A percentile compares a stretch with the other conserved stretches of the same genome.
These are phyloP conservation scores for Suillus brevipes DNA, from an alignment of 768 basidiomycete genomes.

Conservation along the genomic window DNA sequence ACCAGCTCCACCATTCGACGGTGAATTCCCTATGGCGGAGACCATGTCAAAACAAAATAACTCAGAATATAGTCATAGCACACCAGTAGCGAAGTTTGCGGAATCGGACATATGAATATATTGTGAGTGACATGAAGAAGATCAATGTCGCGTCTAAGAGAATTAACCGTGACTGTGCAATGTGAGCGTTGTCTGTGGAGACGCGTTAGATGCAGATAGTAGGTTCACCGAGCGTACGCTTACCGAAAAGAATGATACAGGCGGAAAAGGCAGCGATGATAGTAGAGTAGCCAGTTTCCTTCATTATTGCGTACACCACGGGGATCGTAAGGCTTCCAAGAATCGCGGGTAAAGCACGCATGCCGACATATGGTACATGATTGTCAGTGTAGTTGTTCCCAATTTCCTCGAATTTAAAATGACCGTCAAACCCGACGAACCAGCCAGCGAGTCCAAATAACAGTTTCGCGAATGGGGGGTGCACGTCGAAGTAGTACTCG, in stretches of 20 bases:
- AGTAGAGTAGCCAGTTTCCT: slow-evolving; percentile 95
- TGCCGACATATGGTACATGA: slow-evolving; percentile 91
- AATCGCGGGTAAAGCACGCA: slow-evolving; percentile 90
- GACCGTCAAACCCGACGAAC: slow-evolving; percentile 95
- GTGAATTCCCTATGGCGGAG: slow-evolving; percentile 70
- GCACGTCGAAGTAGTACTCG: slow-evolving; percentile 99
- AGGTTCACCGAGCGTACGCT: slow-evolving; percentile 27
- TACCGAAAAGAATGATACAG: slow-evolving; percentile 82
- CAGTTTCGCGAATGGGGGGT: slow-evolving; percentile 96
- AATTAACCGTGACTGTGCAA: slow-evolving; percentile 95
- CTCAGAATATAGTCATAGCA: slow-evolving; percentile 23
- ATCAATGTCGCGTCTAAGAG: slow-evolving; percentile 92
- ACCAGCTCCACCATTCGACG: slow-evolving; percentile 93
- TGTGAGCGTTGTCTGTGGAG: slow-evolving; percentile 85
- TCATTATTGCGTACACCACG: slow-evolving; percentile 94
- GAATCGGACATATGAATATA: slow-evolving; percentile 93
- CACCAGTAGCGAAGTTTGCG: slow-evolving; percentile 89
- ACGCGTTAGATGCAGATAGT: slow-evolving; percentile 9
- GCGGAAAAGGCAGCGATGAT: slow-evolving; percentile 91
- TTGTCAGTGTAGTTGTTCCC: slow-evolving; percentile 87
- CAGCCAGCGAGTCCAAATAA: slow-evolving; percentile 92
- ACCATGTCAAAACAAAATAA: slow-evolving; percentile 9
- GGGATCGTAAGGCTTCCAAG: slow-evolving; percentile 89
- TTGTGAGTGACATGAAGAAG: slow-evolving; percentile 93
- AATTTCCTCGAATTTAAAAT: slow-evolving; percentile 92